Evolutionary conservation across 352 stramenopile species (phyloP).

Genomic region (Blastocystis sp.): DNA sequence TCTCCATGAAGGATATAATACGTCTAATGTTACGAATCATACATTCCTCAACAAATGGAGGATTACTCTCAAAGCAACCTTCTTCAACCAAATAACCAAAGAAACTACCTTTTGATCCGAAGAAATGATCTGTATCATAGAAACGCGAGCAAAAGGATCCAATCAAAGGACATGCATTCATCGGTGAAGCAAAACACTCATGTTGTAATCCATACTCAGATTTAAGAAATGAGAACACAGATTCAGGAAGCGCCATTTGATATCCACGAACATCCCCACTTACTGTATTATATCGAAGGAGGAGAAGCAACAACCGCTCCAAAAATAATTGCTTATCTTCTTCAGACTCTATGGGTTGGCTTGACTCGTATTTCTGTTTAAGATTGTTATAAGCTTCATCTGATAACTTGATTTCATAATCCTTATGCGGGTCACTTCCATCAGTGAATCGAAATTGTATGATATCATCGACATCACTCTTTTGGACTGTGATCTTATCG

Average conservation of each 20-base stretch:
- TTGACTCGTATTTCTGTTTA: not conserved
- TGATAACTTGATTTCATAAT: not conserved
- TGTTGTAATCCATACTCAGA: not conserved
- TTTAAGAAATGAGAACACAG: not conserved
- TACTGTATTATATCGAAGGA: conserved; percentile 13
- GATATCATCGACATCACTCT: not conserved
- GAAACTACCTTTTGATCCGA: conserved; percentile 28
- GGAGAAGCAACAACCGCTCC: not conserved
- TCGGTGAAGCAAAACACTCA: conserved; percentile 18
- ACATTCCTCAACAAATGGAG: conserved; percentile 20
- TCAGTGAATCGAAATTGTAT: not conserved
- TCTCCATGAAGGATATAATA: not conserved
- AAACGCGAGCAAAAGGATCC: not conserved
- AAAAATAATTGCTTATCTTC: not conserved
- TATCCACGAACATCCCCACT: not conserved
- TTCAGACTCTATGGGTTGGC: not conserved
- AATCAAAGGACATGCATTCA: not conserved
- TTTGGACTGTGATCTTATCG: not conserved
- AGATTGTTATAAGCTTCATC: not conserved
- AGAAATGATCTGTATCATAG: not conserved
- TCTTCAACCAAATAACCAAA: conserved; percentile 10
- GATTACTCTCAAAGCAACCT: conserved; percentile 26
- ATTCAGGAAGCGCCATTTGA: conserved; percentile 21
- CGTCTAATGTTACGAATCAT: conserved; percentile 33
- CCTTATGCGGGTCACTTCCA: not conserved